A percentile compares a stretch with the other conserved stretches of the same genome.
Evolutionary conservation across 495 filamentous ascomycete species (phyloP).

Genomic region (Penicillium angulare): DNA sequence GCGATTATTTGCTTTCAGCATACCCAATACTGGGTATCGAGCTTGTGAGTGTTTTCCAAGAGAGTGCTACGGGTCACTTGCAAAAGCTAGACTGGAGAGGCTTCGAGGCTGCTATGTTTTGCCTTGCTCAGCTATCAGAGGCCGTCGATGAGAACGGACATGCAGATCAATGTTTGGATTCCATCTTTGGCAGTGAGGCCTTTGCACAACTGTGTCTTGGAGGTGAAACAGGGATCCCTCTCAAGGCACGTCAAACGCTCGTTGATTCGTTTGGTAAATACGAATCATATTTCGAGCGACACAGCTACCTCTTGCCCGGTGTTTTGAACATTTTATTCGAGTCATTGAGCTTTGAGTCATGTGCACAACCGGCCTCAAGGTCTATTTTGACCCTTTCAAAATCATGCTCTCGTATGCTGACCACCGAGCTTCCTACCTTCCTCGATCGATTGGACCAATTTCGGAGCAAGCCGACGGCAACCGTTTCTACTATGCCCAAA

Average conservation of each 20-base stretch:
- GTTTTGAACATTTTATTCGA: constrained; percentile 81
- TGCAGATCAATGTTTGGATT: constrained; percentile 64
- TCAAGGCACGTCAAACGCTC: constrained; percentile 72
- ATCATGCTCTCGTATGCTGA: constrained; percentile 71
- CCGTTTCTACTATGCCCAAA: constrained; percentile 71
- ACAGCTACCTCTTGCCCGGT: constrained; percentile 66
- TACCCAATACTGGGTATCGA: constrained; percentile 68
- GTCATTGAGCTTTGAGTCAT: constrained; percentile 62
- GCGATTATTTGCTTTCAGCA: constrained; percentile 74
- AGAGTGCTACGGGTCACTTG: constrained; percentile 59
- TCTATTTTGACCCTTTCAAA: constrained; percentile 80
- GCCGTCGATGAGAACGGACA: constrained; percentile 63
- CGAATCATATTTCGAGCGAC: constrained; percentile 75
- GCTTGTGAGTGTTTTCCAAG: constrained; percentile 68
- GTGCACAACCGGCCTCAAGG: constrained; percentile 71
- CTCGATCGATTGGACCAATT: constrained; percentile 73
- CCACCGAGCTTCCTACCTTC: constrained; percentile 70
- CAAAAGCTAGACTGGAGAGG: constrained; percentile 63
- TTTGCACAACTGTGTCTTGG: constrained; percentile 55
- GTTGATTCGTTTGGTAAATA: constrained; percentile 77
- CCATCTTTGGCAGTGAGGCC: constrained; percentile 66
- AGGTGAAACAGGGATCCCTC: constrained; percentile 49
- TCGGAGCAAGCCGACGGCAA: constrained; percentile 56
- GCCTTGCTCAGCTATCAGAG: constrained; percentile 73
- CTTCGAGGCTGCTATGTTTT: constrained; percentile 79